Percentiles rank a stretch among this genome's conserved stretches.
phyloP scores from a whole-genome alignment of 73 alveolate species.

The Paraurostyla sp. region DNA sequence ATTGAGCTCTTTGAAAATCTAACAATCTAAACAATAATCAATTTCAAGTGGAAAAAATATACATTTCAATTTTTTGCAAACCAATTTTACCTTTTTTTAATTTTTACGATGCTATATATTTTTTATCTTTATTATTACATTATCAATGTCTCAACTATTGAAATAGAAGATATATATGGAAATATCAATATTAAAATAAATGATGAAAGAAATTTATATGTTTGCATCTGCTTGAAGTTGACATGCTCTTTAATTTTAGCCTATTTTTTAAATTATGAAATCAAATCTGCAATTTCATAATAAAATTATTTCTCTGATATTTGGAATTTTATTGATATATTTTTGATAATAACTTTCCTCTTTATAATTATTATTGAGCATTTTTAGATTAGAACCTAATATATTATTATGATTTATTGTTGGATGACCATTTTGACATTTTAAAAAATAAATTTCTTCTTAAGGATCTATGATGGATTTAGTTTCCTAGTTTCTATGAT shows the following conservation, averaged over 20 bases:
- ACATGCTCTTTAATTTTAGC: background rate
- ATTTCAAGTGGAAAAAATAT: constrained; percentile 38
- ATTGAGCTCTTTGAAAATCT: background rate
- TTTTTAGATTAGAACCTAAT: no score
- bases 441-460: background rate
- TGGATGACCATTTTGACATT: background rate
- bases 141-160: background rate
- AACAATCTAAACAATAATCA: background rate
- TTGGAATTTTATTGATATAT: background rate
- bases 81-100: background rate
- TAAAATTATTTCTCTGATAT: background rate
- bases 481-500: constrained; percentile 18
- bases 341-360: background rate
- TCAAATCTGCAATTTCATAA: background rate
- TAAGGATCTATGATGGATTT: constrained; percentile 30
- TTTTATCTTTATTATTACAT: background rate
- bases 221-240: background rate
- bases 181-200: background rate
- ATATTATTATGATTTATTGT: background rate
- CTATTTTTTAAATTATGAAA: background rate
- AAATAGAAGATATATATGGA: background rate
- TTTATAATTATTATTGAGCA: background rate
- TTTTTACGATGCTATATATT: background rate
- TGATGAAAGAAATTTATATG: background rate
- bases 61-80: constrained; percentile 1